Evolutionary conservation across 179 eudicot genomes (phyloP), one percentile per base, ranked within the genome.

Genomic region (Nepenthes alata): DNA sequence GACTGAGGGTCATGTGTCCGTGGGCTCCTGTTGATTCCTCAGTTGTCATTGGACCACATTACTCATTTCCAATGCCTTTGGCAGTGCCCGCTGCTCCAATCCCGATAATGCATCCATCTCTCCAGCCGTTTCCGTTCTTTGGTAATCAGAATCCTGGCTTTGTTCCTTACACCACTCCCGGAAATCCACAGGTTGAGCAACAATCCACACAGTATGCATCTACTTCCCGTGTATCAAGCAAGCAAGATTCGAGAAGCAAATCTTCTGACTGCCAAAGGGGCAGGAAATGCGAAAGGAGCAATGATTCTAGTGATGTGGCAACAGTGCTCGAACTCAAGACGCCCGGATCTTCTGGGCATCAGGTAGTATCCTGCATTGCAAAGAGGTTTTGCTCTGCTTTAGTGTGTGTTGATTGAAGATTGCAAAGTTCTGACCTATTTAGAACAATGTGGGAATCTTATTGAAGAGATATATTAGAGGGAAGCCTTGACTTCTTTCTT

Each of bases 271-370:
- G 63, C 44, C 74, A 74, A 56, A 79, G 78, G 65, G 76, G 76
- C 38, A 71, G 80, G 64, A 74, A 77, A 35, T 52, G 57, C 55
- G 95, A 82, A 37, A 78, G 70, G 77, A 68, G 73, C 15, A 89
- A 80, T n/a, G 83, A 77, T 67, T 86, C 93, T 25, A 74, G 77
- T 78, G 95, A 86, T 61, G 91, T 93, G 51, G 83, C 84, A 14
- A 93, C 98, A 0, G 96, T 86, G 60, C 73, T 93, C 52, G 96
- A 89, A 74, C 95, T 93, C 61, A 93, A 93, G 78, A 93, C 84
- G 55, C 96, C 96, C 45, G 98, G 98, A 63, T 86, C 87, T 60
- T 71, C 83, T 11, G 74, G 69, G 48, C 85, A 78, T 41, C 82
- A 81, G 91, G 98, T 11, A 76, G 66, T 67, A 11, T 47, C 34